A percentile compares a stretch with the other conserved stretches of the same genome.
Conservation (phyloP, 257 asterid genomes). For the Galeopsis tetrahit region DNA sequence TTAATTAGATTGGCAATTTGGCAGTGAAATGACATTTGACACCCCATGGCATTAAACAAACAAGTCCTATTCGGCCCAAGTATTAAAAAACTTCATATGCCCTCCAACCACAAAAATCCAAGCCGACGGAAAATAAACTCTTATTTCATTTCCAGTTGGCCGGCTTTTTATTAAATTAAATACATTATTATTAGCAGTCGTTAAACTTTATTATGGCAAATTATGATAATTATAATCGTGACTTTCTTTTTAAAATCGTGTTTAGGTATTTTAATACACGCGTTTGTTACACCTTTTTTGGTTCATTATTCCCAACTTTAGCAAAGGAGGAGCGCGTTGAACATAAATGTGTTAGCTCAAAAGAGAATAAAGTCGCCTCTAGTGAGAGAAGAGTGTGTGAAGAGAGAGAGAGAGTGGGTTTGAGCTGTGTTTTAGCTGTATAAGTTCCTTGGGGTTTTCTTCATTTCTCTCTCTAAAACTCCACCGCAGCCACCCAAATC, state of each 20-base stretch:
- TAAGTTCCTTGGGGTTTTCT: slow-evolving; percentile 22
- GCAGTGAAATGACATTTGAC: slow-evolving; percentile 28
- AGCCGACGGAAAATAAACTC: slow-evolving; percentile 11
- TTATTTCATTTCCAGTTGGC: slow-evolving; percentile 40
- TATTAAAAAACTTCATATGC: slow-evolving; percentile 8
- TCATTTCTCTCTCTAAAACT: slow-evolving; percentile 30
- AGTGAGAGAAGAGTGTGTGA: slow-evolving; percentile 25
- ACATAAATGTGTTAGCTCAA: slow-evolving; percentile 43
- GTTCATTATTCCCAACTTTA: slow-evolving; percentile 33
- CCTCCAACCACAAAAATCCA: slow-evolving; percentile 24
- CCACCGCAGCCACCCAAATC: slow-evolving; percentile 39
- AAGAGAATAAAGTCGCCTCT: slow-evolving; percentile 39
- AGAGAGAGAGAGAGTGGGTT: slow-evolving; percentile 54
- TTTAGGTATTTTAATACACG: background rate
- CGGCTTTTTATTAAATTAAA: slow-evolving; percentile 24
- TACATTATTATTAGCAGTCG: slow-evolving; percentile 31
- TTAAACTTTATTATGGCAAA: background rate
- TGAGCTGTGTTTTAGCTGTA: slow-evolving; percentile 96
- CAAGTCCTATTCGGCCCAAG: slow-evolving; percentile 20
- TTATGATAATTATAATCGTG: background rate
- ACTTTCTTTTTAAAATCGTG: background rate
- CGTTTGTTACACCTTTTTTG: slow-evolving; percentile 19
- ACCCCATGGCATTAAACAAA: slow-evolving; percentile 21
- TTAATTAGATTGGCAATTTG: background rate
- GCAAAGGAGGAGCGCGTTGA: slow-evolving; percentile 47